Base-by-base conservation (phyloP, 1,284 basidiomycete genomes). In the Pholiota adiposa region DNA sequence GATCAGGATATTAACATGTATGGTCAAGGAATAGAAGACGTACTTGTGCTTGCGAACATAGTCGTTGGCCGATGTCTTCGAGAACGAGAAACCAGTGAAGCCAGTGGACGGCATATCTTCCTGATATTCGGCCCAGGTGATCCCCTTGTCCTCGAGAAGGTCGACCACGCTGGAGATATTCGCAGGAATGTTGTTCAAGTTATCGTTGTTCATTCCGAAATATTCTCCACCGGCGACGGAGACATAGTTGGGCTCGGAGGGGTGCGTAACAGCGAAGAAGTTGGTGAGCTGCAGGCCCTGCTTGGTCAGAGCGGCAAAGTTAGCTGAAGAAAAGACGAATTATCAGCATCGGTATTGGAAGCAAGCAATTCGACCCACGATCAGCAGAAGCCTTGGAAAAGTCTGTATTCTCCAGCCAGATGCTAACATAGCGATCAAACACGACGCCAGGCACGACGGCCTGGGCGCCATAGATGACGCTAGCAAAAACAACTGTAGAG, bases 231-330 rank as follows among this genome's bases (percentile, higher is more conserved):
- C 79, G 4, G 77, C 77, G 0, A 74, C 65, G 2, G 78, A 76
- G 27, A 84, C 64, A 63, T 86, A 88, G 65, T 89, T 87, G 16
- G 88, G 87, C 70, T 89, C 81, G 0, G 84, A 86, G 14, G 86
- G 78, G 66, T 89, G 87, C 1, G 88, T 88, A 29, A 89, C 63
- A 0, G 74, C 84, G 63, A 84, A 84, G 72, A 80, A 88, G 38
- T 79, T 73, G 31, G 75, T 75, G 41, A 90, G 75, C 3, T 79
- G 68, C 56, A 89, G 73, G 14, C 86, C 86, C 65, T 86, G 73
- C 52, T 75, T 69, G 12, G 83, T 79, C 38, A 90, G 75, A 51
- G 73, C 70, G 56, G 76, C 70, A 72, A 90, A 87, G 40, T 62
- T 67, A 12, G 67, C 67, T 70, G 41, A 1, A 34, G 19, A 36